Conservation (phyloP, 768 basidiomycete genomes). For the Lactarius trivialis region DNA sequence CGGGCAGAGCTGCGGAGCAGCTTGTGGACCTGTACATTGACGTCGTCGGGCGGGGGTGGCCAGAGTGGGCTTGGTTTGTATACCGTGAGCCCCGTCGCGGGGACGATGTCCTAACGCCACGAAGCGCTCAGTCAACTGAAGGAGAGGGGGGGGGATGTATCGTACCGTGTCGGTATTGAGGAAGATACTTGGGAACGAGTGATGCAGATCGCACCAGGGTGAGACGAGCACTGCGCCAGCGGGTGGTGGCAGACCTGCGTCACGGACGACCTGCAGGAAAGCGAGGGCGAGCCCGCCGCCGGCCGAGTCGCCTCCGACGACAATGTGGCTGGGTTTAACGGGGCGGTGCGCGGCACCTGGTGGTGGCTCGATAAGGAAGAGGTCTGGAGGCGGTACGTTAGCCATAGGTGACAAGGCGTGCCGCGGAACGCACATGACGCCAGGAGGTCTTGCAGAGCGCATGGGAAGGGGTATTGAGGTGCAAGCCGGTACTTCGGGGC, state of each 20-base stretch:
- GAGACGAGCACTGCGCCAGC: conserved; percentile 87
- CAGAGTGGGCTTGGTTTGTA: conserved; percentile 73
- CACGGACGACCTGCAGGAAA: conserved; percentile 81
- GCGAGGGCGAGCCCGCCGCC: conserved; percentile 85
- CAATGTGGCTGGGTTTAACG: conserved; percentile 73
- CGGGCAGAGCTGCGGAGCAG: conserved; percentile 53
- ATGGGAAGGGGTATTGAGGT: conserved; percentile 96
- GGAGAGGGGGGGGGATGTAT: neutral
- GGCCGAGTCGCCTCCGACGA: conserved; percentile 90
- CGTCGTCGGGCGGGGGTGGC: conserved; percentile 69
- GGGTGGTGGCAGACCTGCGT: conserved; percentile 73
- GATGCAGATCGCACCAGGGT: conserved; percentile 88
- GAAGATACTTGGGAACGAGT: conserved; percentile 87
- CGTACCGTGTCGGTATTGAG: conserved; percentile 76
- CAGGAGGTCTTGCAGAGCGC: conserved; percentile 80
- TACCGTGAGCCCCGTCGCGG: conserved; percentile 61
- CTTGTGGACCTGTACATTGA: conserved; percentile 49
- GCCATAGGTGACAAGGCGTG: neutral
- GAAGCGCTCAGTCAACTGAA: neutral
- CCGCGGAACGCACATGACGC: conserved; percentile 57
- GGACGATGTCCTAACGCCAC: conserved; percentile 64
- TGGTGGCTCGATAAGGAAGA: conserved; percentile 91
- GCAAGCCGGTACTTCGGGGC: conserved; percentile 79
- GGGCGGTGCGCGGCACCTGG: conserved; percentile 67
- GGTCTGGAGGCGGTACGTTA: conserved; percentile 40